These are phyloP conservation scores for Sesbania bispinosa DNA, from an alignment of 306 rosid species.

Conservation along the genomic window DNA sequence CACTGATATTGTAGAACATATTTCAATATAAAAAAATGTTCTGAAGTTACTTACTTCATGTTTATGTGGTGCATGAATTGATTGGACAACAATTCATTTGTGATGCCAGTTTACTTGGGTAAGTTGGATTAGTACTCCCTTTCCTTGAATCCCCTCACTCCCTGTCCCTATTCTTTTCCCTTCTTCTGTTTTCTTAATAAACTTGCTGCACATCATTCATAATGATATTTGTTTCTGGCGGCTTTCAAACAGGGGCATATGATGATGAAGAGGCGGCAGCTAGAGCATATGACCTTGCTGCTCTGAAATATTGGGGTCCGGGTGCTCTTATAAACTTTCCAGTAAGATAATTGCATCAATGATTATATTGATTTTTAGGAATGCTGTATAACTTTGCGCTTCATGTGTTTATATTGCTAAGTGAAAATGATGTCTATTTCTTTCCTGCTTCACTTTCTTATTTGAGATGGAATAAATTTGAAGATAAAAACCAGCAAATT, in stretches of 20 bases:
- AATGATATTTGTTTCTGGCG: background rate
- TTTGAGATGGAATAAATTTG: slow-evolving; percentile 5
- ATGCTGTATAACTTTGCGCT: background rate
- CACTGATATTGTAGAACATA: no score
- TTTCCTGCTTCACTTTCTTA: background rate
- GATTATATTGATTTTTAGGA: background rate
- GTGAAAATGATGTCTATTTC: slow-evolving; percentile 1
- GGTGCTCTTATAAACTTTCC: slow-evolving; percentile 97
- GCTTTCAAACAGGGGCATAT: slow-evolving; percentile 68
- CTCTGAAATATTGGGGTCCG: slow-evolving; percentile 98
- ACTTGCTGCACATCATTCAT: background rate
- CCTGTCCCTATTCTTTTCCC: background rate
- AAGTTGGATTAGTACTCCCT: slow-evolving; percentile 33
- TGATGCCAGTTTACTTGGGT: slow-evolving; percentile 91
- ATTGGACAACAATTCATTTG: slow-evolving; percentile 29
- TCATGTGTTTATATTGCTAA: background rate
- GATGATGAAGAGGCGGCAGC: slow-evolving; percentile 99
- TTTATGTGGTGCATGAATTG: slow-evolving; percentile 42
- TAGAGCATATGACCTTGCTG: slow-evolving; percentile 98
- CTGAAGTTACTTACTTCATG: slow-evolving; percentile 47
- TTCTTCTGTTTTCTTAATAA: background rate
- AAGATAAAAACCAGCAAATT: no score
- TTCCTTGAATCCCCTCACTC: no score
- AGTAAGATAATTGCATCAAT: slow-evolving; percentile 46
- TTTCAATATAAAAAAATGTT: no score